Evolutionary conservation across 495 filamentous ascomycete genomes (phyloP).

Genomic region (Xanthoparmelia taractica): DNA sequence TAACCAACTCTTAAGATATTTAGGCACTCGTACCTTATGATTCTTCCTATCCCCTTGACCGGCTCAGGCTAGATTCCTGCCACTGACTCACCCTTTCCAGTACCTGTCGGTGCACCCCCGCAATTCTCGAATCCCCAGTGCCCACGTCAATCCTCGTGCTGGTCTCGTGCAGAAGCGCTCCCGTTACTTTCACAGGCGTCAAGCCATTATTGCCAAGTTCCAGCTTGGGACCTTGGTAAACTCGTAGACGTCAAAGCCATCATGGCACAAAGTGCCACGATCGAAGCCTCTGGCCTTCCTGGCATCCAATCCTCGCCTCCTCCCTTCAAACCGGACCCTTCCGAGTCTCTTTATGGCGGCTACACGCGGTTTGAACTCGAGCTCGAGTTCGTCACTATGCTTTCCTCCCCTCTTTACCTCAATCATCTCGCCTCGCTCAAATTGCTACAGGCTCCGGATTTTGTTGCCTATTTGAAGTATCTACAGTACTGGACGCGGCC

Average conservation of each 20-base stretch:
- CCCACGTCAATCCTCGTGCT: neutral
- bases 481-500: constrained; percentile 77
- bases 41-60: constrained; percentile 1
- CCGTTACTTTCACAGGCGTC: neutral
- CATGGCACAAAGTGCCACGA: constrained; percentile 11
- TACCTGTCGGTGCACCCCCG: constrained; percentile 1
- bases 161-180: neutral
- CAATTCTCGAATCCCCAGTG: neutral
- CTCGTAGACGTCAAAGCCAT: neutral
- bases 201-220: neutral
- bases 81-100: neutral
- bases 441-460: constrained; percentile 38
- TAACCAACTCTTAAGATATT: too few relatives aligned
- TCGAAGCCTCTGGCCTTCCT: neutral
- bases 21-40: too few relatives aligned
- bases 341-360: constrained; percentile 44
- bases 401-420: constrained; percentile 76
- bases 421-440: constrained; percentile 70
- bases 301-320: constrained; percentile 5
- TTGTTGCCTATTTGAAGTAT: constrained; percentile 74
- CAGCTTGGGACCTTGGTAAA: too few relatives aligned
- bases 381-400: constrained; percentile 78
- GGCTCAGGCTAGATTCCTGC: neutral
- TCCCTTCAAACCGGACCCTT: constrained; percentile 22
- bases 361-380: constrained; percentile 67